Conservation (phyloP, 2,329 filamentous ascomycete genomes). For the Aureobasidium melanogenum region DNA sequence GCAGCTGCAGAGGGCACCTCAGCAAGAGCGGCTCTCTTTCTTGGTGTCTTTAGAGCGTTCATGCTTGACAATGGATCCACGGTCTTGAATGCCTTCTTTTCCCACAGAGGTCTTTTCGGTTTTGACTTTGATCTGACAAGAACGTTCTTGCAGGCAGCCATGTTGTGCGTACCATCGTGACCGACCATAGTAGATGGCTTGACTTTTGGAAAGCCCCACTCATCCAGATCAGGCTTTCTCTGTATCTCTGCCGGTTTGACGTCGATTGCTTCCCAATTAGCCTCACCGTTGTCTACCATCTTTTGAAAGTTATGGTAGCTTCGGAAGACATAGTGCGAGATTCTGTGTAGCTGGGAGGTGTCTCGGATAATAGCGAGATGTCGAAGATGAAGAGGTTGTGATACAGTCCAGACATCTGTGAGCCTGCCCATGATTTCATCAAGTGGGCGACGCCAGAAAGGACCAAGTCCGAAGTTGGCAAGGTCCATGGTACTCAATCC, state of each 20-base stretch:
- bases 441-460: constrained; percentile 45
- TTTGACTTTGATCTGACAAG: neutral
- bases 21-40: neutral
- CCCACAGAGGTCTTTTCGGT: neutral
- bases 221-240: constrained; percentile 29
- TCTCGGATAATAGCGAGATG: constrained; percentile 50
- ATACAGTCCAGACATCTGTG: constrained; percentile 47
- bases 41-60: neutral
- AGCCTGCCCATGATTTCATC: constrained; percentile 45
- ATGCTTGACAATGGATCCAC: neutral
- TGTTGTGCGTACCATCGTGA: constrained; percentile 33
- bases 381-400: constrained; percentile 49
- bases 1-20: neutral
- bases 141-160: constrained; percentile 29
- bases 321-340: constrained; percentile 47
- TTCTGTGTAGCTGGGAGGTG: constrained; percentile 38
- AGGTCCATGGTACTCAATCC: constrained; percentile 43
- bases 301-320: constrained; percentile 44
- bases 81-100: neutral
- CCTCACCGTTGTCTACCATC: constrained; percentile 41
- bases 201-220: constrained; percentile 39
- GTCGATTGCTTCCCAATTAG: constrained; percentile 42
- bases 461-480: constrained; percentile 31
- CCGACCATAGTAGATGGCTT: constrained; percentile 27
- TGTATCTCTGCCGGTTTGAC: constrained; percentile 16